These are phyloP conservation scores for Lentinula detonsa DNA, from an alignment of 768 basidiomycete genomes.

Conservation along the genomic window DNA sequence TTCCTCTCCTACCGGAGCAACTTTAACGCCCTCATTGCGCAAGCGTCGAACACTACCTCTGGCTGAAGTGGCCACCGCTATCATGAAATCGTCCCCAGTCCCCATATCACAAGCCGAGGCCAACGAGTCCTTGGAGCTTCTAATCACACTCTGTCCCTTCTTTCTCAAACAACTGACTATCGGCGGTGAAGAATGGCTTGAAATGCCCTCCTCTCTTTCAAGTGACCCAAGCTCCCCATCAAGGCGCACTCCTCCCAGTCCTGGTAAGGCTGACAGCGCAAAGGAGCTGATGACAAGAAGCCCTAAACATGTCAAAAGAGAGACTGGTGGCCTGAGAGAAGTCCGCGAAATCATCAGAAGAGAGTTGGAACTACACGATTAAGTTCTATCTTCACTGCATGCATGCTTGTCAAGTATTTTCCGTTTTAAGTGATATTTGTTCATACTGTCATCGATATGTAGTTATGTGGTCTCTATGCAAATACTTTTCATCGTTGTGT, in stretches of 20 bases:
- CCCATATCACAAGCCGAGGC: slow-evolving; percentile 77
- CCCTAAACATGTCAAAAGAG: slow-evolving; percentile 64
- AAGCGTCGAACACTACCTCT: slow-evolving; percentile 68
- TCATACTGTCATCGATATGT: slow-evolving; percentile 1
- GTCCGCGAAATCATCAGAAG: slow-evolving; percentile 77
- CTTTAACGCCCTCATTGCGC: slow-evolving; percentile 48
- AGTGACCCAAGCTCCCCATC: slow-evolving; percentile 16
- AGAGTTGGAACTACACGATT: slow-evolving; percentile 71
- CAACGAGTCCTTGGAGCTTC: slow-evolving; percentile 62
- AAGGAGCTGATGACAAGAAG: slow-evolving; percentile 61
- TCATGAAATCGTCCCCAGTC: slow-evolving; percentile 77
- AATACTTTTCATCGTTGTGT: neutral
- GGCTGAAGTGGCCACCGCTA: slow-evolving; percentile 58
- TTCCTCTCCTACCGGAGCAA: slow-evolving; percentile 50
- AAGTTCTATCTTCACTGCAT: slow-evolving; percentile 12
- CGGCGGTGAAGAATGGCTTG: slow-evolving; percentile 50
- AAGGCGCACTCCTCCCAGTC: slow-evolving; percentile 42
- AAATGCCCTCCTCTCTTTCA: slow-evolving; percentile 46
- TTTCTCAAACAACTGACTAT: slow-evolving; percentile 65
- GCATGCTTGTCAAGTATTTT: slow-evolving; percentile 16
- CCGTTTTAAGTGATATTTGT: neutral
- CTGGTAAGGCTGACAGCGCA: slow-evolving; percentile 55
- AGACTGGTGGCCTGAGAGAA: slow-evolving; percentile 68
- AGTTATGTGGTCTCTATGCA: neutral
- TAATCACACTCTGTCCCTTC: slow-evolving; percentile 71